Conservation (phyloP, 2,329 filamentous ascomycete species). For the Alternaria triticimaculans region DNA sequence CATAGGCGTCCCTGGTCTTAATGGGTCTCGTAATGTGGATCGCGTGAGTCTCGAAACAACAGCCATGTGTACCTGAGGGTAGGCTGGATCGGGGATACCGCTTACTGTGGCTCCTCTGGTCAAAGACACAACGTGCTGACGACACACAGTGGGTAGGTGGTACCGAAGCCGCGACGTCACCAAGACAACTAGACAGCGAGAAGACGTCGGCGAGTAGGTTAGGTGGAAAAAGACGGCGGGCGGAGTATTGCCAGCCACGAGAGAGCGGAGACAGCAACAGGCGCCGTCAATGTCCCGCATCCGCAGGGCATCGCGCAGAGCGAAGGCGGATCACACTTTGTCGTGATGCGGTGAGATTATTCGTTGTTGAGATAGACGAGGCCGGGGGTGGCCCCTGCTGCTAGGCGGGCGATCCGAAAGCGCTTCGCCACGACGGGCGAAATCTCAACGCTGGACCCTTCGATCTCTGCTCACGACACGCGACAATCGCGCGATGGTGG, state of each 20-base stretch:
- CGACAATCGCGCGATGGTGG: constrained; percentile 27
- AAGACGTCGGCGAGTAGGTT: constrained; percentile 1
- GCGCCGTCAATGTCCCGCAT: constrained; percentile 19
- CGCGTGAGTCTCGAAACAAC: constrained; percentile 6
- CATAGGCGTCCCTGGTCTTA: constrained; percentile 21
- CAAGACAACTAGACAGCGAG: constrained; percentile 3
- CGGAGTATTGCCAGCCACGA: constrained; percentile 21
- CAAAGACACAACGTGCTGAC: constrained; percentile 18
- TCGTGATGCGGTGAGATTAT: constrained; percentile 27
- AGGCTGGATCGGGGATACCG: constrained; percentile 8
- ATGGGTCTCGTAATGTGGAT: constrained; percentile 4
- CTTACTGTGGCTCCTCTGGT: constrained; percentile 16
- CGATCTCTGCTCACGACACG: constrained; percentile 18
- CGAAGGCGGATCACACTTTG: constrained; percentile 21
- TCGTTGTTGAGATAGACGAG: constrained; percentile 22
- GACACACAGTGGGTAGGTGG: constrained; percentile 11
- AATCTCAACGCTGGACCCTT: constrained; percentile 10
- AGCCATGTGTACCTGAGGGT: constrained; percentile 2
- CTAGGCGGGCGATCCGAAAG: constrained; percentile 22
- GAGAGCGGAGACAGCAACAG: constrained; percentile 16
- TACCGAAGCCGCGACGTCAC: constrained; percentile 24
- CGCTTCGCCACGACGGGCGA: constrained; percentile 27
- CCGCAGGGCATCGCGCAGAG: constrained; percentile 15
- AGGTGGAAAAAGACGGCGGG: constrained; percentile 6
- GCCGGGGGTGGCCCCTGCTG: constrained; percentile 15